Evolutionary conservation across 768 basidiomycete genomes (phyloP).

Genomic region (Mycena epipterygia): DNA sequence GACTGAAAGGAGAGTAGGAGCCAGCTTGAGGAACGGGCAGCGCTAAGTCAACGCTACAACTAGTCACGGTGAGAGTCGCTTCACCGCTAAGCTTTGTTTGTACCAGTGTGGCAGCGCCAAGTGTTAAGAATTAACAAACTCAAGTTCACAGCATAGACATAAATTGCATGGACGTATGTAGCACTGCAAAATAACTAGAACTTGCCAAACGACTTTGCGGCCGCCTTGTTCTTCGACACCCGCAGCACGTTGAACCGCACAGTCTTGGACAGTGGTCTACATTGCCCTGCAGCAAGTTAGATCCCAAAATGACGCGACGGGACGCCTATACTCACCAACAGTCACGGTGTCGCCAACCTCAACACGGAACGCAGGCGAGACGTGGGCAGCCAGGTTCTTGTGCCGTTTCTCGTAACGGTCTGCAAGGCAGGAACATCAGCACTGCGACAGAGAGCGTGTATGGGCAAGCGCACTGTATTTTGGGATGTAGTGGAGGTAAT

Average conservation of each 20-base stretch:
- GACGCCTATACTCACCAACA: constrained; percentile 80
- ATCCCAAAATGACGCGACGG: constrained; percentile 14
- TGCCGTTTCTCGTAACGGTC: constrained; percentile 99
- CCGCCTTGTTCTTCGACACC: constrained; percentile 93
- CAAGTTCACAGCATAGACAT: constrained; percentile 40
- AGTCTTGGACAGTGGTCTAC: constrained; percentile 98
- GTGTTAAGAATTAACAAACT: too few species aligned
- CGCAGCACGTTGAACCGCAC: constrained; percentile 99
- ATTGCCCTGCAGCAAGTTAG: constrained; percentile 77
- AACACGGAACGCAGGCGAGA: constrained; percentile 99
- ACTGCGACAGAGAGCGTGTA: neutral
- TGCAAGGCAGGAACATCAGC: constrained; percentile 44
- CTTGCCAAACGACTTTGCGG: constrained; percentile 94
- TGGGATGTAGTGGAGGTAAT: constrained; percentile 96
- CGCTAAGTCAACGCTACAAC: neutral
- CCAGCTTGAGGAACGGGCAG: constrained; percentile 63
- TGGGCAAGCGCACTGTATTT: constrained; percentile 89
- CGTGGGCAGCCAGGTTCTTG: constrained; percentile 97
- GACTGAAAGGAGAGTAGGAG: constrained; percentile 84
- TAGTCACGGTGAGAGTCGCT: too few species aligned
- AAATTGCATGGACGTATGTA: constrained; percentile 32
- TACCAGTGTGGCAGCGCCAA: constrained; percentile 19
- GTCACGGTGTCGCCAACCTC: constrained; percentile 95
- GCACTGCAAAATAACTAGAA: constrained; percentile 66
- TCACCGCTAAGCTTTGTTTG: too few species aligned